Base-by-base conservation (phyloP, 352 stramenopile species). In the Phytopythium ostracodes region DNA sequence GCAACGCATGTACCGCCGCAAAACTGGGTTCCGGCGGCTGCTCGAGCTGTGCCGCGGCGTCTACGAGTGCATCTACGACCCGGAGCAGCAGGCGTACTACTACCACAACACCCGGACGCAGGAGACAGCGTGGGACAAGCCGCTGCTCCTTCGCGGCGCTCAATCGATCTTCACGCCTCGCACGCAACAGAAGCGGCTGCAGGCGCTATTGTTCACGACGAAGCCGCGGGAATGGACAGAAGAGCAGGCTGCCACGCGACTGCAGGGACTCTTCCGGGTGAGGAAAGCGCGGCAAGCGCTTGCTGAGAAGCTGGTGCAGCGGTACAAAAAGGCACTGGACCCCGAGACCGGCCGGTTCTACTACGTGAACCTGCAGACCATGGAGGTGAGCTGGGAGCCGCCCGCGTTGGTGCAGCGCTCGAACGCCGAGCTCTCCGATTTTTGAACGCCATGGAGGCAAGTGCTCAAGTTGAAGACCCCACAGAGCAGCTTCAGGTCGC, bases 101-200 rank as follows among this genome's bases (percentile, higher is more conserved):
- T 94, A 91, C 66, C 77, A 92, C 72, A 94, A 91, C 70, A 94
- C 80, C 4, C 73, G 77, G 15, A 94, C 85, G 2, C 76, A 85
- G 25, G 68, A 86, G 44, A 79, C 79, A 20, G 75, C 75, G 36
- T 94, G 85, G 85, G 77, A 77, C 6, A 88, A 91, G 58, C 85
- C 85, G 2, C 59, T 71, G 29, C 25, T 91, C 36, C 61, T 93
- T 18, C 75, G 76, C 4, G 56, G 69, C 12, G 61, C 62, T 1
- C 35, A 76, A 2, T 72, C 64, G 2, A 74, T 88, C 25, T 77
- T 78, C 60, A 79, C 79, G 18, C 81, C 78, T 15, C 75, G 79
- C 12, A 79, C 77, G 20, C 74, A 79, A 4, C 68, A 77, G 27
- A 62, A 76, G 60, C 79, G 74, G 29, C 31, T 78, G 7, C 63